Evolutionary conservation across 441 rosid species (phyloP).

Genomic region (Erysimum cheiri): DNA sequence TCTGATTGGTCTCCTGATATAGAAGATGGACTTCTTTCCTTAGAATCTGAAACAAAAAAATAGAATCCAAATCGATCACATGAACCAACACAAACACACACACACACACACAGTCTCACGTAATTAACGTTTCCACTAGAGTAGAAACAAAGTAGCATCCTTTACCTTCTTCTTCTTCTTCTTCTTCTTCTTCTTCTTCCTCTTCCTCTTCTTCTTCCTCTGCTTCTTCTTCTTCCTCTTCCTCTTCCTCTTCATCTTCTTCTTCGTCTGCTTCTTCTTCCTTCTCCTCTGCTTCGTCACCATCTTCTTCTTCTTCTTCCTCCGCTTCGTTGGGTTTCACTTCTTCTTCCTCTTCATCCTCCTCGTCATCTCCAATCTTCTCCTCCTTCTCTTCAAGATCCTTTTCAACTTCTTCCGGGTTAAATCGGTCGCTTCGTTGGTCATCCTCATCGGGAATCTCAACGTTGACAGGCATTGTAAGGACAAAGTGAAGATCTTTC

Average conservation of each 20-base stretch:
- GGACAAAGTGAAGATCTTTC: constrained; percentile 32
- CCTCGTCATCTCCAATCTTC: constrained; percentile 26
- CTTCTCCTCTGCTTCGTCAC: constrained; percentile 33
- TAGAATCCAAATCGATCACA: constrained; percentile 38
- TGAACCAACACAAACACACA: constrained; percentile 25
- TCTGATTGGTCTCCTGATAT: constrained; percentile 67
- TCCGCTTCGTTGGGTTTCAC: constrained; percentile 42
- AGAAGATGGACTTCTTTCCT: constrained; percentile 55
- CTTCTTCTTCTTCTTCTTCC: constrained; percentile 26
- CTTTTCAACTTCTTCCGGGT: constrained; percentile 19
- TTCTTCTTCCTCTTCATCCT: constrained; percentile 27
- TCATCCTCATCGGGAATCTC: constrained; percentile 41
- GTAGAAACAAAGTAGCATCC: constrained; percentile 6
- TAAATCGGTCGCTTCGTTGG: constrained; percentile 44
- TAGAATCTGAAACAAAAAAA: constrained; percentile 56
- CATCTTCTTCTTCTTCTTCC: constrained; percentile 35
- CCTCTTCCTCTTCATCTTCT: constrained; percentile 39
- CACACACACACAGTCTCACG: no score
- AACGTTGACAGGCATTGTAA: constrained; percentile 81
- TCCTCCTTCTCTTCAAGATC: constrained; percentile 37
- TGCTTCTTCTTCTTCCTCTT: constrained; percentile 19
- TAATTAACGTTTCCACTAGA: background rate
- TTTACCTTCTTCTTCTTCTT: constrained; percentile 39
- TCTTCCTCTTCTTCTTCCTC: constrained; percentile 30
- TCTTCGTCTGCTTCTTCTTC: constrained; percentile 38